Base-by-base conservation (phyloP, 257 asterid species). In the Jasminum sambac region DNA sequence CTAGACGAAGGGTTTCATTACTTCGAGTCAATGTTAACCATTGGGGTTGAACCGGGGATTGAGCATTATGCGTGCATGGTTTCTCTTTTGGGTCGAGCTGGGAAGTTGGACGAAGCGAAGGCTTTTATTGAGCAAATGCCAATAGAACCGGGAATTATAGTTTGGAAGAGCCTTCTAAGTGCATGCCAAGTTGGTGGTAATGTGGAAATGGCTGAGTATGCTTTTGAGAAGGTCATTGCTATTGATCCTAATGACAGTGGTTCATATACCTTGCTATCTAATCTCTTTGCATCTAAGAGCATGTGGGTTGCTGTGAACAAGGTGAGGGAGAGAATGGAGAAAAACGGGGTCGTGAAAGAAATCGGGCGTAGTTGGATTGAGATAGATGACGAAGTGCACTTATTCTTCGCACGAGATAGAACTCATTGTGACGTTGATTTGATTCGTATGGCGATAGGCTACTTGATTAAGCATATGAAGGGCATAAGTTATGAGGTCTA, bases 21-120 rank as follows among this genome's bases (percentile, higher is more conserved):
- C 69, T 85, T 85, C 2, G 52, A 72, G 16, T 65, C 70, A 46
- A 78, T 85, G 86, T 4, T 62, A 14, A 19, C 60, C 2, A 46
- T 60, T 17, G 88, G 88, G 42, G 65, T 85, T 24, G 85, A 77
- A 70, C 90, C 86, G 3, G 82, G 76, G 61, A 67, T 50, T 8
- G 86, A 80, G 65, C 90, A 85, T 68, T 83, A 81, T 55, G 71
- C 79, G 59, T 80, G 90, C 81, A 75, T 85, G 55, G 88, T 85
- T 43, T 78, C 88, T 74, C 83, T 85, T 13, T 74, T 83, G 62
- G 84, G 83, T 55, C 80, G 85, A 59, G 84, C 86, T 43, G 88
- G 88, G 63, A 67, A 75, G 36, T 67, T 85, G 64, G 0, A 64
- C 0, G 85, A 85, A 76, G 88, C 90, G 14, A 74, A 55, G 81